phyloP scores from a whole-genome alignment of 73 alveolate genomes.

The Diophrys sp. region DNA sequence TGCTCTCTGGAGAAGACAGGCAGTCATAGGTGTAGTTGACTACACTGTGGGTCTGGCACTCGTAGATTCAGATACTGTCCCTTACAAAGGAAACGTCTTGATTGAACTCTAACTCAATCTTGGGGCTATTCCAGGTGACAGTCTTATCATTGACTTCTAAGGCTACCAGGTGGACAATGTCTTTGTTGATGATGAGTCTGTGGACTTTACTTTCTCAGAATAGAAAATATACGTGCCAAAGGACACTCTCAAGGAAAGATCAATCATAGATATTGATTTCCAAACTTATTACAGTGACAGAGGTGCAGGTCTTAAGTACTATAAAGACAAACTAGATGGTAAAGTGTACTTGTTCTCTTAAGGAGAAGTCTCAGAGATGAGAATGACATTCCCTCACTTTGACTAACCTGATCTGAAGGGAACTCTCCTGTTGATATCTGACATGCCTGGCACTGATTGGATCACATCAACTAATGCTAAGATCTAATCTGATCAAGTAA shows the following conservation, averaged over 20 bases:
- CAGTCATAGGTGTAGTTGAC: too few species aligned
- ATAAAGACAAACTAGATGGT: constrained; percentile 19
- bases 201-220: background rate
- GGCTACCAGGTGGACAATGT: constrained; percentile 25
- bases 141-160: constrained; percentile 46
- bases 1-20: too few species aligned
- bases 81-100: too few species aligned
- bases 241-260: background rate
- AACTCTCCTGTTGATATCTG: constrained; percentile 67
- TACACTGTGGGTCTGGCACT: too few species aligned
- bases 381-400: constrained; percentile 86
- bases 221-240: background rate
- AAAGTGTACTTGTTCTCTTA: constrained; percentile 75
- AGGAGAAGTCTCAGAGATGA: constrained; percentile 58
- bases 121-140: too few species aligned
- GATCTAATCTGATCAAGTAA: background rate
- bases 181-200: constrained; percentile 21
- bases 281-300: constrained; percentile 4
- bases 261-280: constrained; percentile 3
- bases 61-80: too few species aligned
- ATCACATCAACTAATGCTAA: constrained; percentile 82
- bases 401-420: constrained; percentile 97
- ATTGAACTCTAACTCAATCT: too few species aligned
- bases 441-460: constrained; percentile 90
- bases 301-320: constrained; percentile 12